These are phyloP conservation scores for Comarum palustre DNA, from an alignment of 306 rosid species.

Conservation along the genomic window DNA sequence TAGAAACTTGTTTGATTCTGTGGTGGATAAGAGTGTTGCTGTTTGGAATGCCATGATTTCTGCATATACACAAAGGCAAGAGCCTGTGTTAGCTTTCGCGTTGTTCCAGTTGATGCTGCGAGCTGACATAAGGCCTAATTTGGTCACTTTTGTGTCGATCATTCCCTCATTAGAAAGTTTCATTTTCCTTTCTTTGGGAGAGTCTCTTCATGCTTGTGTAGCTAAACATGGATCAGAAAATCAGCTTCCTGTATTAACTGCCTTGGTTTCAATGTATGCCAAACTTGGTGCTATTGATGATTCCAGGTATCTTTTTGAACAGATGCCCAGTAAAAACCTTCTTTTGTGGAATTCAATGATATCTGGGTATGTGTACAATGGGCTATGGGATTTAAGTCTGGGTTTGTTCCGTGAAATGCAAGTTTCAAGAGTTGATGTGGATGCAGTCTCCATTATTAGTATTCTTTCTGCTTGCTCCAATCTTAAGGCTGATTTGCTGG, in stretches of 20 bases:
- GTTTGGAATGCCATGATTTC: constrained; percentile 38
- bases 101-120: constrained; percentile 25
- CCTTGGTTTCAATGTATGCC: constrained; percentile 36
- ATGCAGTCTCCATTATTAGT: constrained; percentile 31
- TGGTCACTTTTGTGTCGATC: constrained; percentile 32
- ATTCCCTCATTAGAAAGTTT: constrained; percentile 33
- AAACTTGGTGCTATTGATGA: constrained; percentile 26
- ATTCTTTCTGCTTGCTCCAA: constrained; percentile 37
- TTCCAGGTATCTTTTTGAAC: constrained; percentile 21
- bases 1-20: constrained; percentile 33
- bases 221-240: constrained; percentile 30
- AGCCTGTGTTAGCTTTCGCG: constrained; percentile 22
- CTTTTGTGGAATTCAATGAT: constrained; percentile 37
- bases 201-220: constrained; percentile 35
- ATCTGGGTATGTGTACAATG: constrained; percentile 32
- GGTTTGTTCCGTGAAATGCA: constrained; percentile 26
- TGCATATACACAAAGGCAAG: constrained; percentile 30
- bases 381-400: constrained; percentile 29
- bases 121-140: constrained; percentile 18
- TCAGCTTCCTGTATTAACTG: constrained; percentile 26
- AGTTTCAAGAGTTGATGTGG: constrained; percentile 19
- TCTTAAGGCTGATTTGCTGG: constrained; percentile 25
- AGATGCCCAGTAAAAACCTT: constrained; percentile 13
- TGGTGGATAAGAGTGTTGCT: constrained; percentile 15
- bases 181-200: constrained; percentile 16